Conservation (phyloP, 2,329 filamentous ascomycete genomes). For the Xylariaceae sp. region DNA sequence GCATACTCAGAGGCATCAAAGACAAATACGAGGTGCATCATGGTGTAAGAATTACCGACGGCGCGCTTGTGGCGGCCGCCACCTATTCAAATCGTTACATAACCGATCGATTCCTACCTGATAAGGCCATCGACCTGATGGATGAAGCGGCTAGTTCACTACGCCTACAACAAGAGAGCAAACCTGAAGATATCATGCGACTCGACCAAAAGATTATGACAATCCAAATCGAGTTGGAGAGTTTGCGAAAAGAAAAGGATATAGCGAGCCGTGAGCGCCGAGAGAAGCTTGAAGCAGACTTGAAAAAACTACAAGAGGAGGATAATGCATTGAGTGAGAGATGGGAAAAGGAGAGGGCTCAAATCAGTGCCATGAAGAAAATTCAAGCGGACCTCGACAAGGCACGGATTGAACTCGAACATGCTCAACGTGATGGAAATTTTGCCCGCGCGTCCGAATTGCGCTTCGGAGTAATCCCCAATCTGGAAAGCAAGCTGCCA, state of each 20-base stretch:
- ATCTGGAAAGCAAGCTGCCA: slow-evolving; percentile 71
- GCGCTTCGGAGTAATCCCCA: slow-evolving; percentile 80
- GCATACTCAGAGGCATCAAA: slow-evolving; percentile 92
- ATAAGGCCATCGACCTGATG: slow-evolving; percentile 95
- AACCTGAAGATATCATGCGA: slow-evolving; percentile 87
- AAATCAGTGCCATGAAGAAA: slow-evolving; percentile 82
- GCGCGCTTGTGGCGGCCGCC: slow-evolving; percentile 84
- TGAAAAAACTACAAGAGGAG: slow-evolving; percentile 74
- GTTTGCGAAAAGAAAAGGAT: slow-evolving; percentile 88
- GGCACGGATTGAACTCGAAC: slow-evolving; percentile 77
- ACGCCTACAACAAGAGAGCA: slow-evolving; percentile 90
- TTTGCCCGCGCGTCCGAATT: slow-evolving; percentile 89
- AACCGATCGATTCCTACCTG: slow-evolving; percentile 89
- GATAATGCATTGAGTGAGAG: slow-evolving; percentile 67
- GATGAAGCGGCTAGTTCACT: slow-evolving; percentile 91
- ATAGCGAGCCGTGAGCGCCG: slow-evolving; percentile 80
- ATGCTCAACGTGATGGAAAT: slow-evolving; percentile 80
- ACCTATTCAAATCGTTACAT: slow-evolving; percentile 94
- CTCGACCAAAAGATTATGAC: slow-evolving; percentile 95
- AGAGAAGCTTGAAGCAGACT: slow-evolving; percentile 72
- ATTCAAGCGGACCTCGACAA: slow-evolving; percentile 84
- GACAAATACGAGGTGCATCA: slow-evolving; percentile 97
- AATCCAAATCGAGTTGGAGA: slow-evolving; percentile 94
- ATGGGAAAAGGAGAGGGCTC: slow-evolving; percentile 84
- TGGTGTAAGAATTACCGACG: slow-evolving; percentile 89